Conservation (phyloP, 1,284 basidiomycete genomes). For the Neolentinus lepideus region DNA sequence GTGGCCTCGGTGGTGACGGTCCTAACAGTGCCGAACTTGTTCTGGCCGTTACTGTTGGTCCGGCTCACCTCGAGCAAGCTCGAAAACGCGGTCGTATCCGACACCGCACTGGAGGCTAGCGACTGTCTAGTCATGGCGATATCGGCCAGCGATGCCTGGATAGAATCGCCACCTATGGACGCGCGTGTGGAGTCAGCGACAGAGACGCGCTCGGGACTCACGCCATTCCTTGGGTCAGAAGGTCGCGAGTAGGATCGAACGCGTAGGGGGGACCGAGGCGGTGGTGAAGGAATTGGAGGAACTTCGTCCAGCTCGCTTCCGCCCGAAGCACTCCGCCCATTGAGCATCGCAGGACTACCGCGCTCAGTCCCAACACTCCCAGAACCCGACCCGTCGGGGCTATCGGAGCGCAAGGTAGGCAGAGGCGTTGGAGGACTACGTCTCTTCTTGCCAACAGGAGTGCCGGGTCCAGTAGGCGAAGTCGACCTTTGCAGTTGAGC, state of each 20-base stretch:
- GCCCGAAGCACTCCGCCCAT: slow-evolving; percentile 12
- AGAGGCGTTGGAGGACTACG: slow-evolving; percentile 48
- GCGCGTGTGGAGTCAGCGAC: slow-evolving; percentile 32
- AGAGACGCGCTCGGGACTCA: slow-evolving; percentile 26
- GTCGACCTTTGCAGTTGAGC: slow-evolving; percentile 20
- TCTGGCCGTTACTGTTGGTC: slow-evolving; percentile 33
- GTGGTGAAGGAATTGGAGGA: slow-evolving; percentile 36
- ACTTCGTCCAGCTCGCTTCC: slow-evolving; percentile 25
- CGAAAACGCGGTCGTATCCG: slow-evolving; percentile 52
- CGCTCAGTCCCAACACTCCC: slow-evolving; percentile 19
- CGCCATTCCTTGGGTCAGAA: slow-evolving; percentile 18
- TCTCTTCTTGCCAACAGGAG: slow-evolving; percentile 29
- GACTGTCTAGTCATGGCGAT: slow-evolving; percentile 26
- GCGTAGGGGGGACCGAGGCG: slow-evolving; percentile 50
- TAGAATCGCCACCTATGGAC: slow-evolving; percentile 31
- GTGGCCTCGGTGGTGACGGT: slow-evolving; percentile 74
- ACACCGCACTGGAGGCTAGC: slow-evolving; percentile 38
- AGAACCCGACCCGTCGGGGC: slow-evolving; percentile 24
- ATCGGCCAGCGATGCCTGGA: slow-evolving; percentile 30
- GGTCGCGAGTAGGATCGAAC: slow-evolving; percentile 17
- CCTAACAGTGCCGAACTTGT: slow-evolving; percentile 70
- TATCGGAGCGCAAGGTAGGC: slow-evolving; percentile 47
- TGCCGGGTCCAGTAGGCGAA: slow-evolving; percentile 21
- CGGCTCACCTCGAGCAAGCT: slow-evolving; percentile 53
- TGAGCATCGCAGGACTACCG: slow-evolving; percentile 14